Conservation (phyloP, 208 protist species). For the Trypanosoma cruzi region DNA sequence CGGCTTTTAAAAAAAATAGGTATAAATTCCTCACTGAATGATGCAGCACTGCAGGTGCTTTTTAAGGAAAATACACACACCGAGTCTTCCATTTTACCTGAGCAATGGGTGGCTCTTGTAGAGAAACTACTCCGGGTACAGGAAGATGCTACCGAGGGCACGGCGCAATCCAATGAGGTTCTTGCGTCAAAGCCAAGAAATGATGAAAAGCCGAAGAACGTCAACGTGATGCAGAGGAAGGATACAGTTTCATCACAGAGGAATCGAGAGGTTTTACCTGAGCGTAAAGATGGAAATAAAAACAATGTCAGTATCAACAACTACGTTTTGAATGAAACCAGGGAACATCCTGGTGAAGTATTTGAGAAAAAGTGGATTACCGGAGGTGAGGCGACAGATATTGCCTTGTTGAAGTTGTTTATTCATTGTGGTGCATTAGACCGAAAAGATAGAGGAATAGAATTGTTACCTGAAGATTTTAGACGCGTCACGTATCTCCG, state of each 20-base stretch:
- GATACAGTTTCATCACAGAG: not conserved
- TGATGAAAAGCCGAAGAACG: not conserved
- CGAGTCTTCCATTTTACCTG: not conserved
- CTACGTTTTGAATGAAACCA: not conserved
- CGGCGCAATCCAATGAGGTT: not conserved
- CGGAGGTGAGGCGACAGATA: slow-evolving; percentile 10
- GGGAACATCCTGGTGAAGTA: too few species aligned
- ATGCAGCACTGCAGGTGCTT: slow-evolving; percentile 7
- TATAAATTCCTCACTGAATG: slow-evolving; percentile 2
- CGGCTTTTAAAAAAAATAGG: slow-evolving; percentile 18
- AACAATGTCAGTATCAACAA: not conserved
- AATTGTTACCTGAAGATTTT: slow-evolving; percentile 20
- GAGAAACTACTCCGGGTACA: not conserved
- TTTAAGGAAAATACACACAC: slow-evolving; percentile 6
- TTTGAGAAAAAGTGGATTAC: slow-evolving; percentile 10
- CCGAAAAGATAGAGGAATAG: slow-evolving; percentile 7
- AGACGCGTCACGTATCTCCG: slow-evolving; percentile 6
- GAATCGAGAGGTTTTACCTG: not conserved
- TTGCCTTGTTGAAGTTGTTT: slow-evolving; percentile 26
- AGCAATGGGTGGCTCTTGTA: slow-evolving; percentile 20
- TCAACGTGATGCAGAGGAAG: not conserved
- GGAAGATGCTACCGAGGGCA: not conserved
- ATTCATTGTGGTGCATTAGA: slow-evolving; percentile 25
- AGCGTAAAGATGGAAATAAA: not conserved
- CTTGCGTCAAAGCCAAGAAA: not conserved